Evolutionary conservation across 352 stramenopile genomes (phyloP).

Genomic region (Elongisporangium prolatum): DNA sequence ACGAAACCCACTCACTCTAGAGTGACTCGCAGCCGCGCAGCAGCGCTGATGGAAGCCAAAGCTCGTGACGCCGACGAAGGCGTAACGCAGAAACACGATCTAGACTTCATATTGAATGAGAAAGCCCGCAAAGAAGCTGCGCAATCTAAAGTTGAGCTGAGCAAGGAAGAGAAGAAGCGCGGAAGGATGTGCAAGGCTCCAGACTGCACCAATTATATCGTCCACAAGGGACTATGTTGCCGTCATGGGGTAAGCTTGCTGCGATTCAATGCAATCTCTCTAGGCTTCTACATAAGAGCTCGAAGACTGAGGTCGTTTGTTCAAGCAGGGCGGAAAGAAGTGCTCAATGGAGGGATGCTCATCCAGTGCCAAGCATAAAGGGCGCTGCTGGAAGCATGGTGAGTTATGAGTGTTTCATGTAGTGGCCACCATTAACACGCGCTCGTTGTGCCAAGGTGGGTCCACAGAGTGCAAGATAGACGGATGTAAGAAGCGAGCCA

Average conservation of each 20-base stretch:
- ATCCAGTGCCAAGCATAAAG: constrained; percentile 33
- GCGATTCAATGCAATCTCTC: not conserved
- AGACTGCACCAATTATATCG: constrained; percentile 17
- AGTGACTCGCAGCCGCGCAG: not conserved
- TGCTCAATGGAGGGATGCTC: constrained; percentile 32
- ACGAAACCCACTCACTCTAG: not conserved
- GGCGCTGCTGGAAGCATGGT: constrained; percentile 52
- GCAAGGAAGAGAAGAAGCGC: constrained; percentile 11
- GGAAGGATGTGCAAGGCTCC: constrained; percentile 12
- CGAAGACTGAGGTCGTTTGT: no score
- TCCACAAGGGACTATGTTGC: constrained; percentile 19
- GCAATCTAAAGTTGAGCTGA: not conserved
- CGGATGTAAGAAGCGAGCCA: constrained; percentile 12
- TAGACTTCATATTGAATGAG: not conserved
- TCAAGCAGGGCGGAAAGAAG: constrained; percentile 51
- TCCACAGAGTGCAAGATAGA: constrained; percentile 15
- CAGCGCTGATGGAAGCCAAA: not conserved
- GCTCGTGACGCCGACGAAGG: not conserved
- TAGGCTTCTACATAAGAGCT: no score
- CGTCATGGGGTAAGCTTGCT: constrained; percentile 14
- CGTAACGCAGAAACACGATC: not conserved
- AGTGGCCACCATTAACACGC: no score
- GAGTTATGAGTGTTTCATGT: not conserved
- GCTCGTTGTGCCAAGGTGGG: not conserved
- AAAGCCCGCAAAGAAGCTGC: not conserved